Evolutionary conservation across 495 filamentous ascomycete genomes (phyloP).

Genomic region (Penicillium ucsense): DNA sequence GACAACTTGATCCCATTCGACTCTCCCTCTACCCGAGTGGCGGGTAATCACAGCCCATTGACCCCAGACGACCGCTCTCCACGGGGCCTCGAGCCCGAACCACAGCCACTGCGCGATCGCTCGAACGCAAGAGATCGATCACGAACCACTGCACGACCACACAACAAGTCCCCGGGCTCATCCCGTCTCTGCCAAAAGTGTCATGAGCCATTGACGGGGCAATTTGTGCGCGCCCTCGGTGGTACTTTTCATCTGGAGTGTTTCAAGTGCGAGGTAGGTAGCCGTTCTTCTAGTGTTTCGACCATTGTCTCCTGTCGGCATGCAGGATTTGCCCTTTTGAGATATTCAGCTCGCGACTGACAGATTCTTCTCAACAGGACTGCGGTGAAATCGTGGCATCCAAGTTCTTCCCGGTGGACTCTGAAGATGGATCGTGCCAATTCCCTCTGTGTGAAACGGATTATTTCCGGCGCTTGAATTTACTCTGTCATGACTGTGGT

Average conservation of each 20-base stretch:
- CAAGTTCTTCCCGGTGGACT: constrained; percentile 96
- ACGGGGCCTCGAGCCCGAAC: constrained; percentile 29
- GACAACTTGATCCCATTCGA: constrained; percentile 37
- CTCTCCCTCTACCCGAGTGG: constrained; percentile 28
- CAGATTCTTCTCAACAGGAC: constrained; percentile 49
- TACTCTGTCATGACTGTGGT: constrained; percentile 86
- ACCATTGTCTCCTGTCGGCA: too few species aligned
- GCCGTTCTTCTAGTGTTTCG: too few species aligned
- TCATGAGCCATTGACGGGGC: constrained; percentile 72
- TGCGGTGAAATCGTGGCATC: constrained; percentile 94
- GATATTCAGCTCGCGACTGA: neutral
- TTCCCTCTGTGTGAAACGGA: constrained; percentile 97
- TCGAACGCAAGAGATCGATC: constrained; percentile 33
- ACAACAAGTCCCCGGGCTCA: constrained; percentile 32
- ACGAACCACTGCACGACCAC: constrained; percentile 33
- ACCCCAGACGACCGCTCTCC: constrained; percentile 25
- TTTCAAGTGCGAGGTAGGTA: constrained; percentile 86
- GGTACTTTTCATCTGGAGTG: constrained; percentile 96
- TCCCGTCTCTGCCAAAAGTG: constrained; percentile 79
- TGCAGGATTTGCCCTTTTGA: too few species aligned
- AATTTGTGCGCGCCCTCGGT: constrained; percentile 88
- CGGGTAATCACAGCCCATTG: constrained; percentile 21
- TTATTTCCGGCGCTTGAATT: constrained; percentile 86
- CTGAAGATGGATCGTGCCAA: constrained; percentile 72
- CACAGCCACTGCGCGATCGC: constrained; percentile 26